Conservation (phyloP, 176 grass and related monocot species). For the Carex littledalei region DNA sequence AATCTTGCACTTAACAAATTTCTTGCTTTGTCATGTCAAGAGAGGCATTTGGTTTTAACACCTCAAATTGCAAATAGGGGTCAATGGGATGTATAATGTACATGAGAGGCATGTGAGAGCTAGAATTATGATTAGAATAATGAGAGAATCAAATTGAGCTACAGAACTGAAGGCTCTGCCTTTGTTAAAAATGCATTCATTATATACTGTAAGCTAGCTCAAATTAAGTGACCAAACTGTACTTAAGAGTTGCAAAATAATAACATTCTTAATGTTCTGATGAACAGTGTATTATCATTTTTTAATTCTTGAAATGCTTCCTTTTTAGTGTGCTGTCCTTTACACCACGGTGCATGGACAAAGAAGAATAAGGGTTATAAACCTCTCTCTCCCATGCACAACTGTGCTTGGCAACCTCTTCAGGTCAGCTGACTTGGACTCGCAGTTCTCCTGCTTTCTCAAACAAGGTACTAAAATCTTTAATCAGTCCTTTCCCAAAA, state of each 20-base stretch:
- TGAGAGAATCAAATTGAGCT: background rate
- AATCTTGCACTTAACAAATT: background rate
- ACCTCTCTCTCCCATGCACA: conserved; percentile 77
- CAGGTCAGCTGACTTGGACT: conserved; percentile 68
- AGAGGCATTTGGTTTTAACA: background rate
- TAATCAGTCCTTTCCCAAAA: background rate
- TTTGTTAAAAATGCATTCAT: background rate
- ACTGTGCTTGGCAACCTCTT: conserved; percentile 63
- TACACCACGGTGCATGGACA: conserved; percentile 79
- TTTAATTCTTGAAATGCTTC: background rate
- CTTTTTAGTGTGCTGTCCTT: conserved; percentile 74
- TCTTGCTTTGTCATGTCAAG: background rate
- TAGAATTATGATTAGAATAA: background rate
- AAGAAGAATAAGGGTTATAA: conserved; percentile 87
- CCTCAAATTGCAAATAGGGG: background rate
- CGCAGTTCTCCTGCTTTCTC: conserved; percentile 72
- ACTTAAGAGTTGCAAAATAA: background rate
- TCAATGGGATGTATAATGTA: background rate
- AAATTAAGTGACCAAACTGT: background rate
- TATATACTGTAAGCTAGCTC: background rate
- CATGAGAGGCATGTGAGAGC: conserved; percentile 1
- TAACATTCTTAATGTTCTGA: background rate
- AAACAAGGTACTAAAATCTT: conserved; percentile 65
- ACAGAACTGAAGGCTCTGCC: too few species aligned
- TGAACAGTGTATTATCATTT: background rate